Evolutionary conservation across 2,329 filamentous ascomycete genomes (phyloP).

Genomic region (Exophiala mesophila): DNA sequence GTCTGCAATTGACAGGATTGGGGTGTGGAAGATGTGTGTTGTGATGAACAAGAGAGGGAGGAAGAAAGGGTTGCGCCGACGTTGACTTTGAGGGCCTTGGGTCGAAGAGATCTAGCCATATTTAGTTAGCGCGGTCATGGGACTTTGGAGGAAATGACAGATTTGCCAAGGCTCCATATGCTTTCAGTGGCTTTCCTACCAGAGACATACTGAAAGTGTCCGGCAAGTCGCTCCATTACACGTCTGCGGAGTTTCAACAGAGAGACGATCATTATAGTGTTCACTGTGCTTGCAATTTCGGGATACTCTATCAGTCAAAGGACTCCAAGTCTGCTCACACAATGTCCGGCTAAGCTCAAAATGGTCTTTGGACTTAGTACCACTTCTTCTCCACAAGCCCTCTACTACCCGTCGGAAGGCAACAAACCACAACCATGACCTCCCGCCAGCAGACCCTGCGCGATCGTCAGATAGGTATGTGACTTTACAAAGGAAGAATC

Average conservation of each 20-base stretch:
- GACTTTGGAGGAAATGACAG: constrained; percentile 5
- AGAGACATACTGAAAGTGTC: neutral
- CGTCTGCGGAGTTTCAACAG: too few species aligned
- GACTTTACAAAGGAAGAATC: neutral
- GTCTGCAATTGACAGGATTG: constrained; percentile 9
- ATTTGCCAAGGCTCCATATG: constrained; percentile 6
- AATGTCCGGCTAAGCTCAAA: constrained; percentile 4
- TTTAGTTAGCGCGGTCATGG: neutral
- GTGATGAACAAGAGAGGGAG: constrained; percentile 12
- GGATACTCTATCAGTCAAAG: too few species aligned
- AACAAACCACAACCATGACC: constrained; percentile 17
- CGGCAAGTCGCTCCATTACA: too few species aligned
- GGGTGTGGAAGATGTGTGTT: constrained; percentile 10
- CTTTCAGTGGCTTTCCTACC: neutral
- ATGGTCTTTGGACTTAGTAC: neutral
- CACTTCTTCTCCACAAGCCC: neutral
- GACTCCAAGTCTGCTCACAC: too few species aligned
- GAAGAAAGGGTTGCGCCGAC: constrained; percentile 9
- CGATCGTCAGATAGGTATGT: constrained; percentile 65
- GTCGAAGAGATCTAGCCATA: constrained; percentile 30
- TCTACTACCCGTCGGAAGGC: neutral
- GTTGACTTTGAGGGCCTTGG: constrained; percentile 9
- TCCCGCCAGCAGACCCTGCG: constrained; percentile 51
- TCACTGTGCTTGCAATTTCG: too few species aligned
- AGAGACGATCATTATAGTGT: too few species aligned